phyloP scores from a whole-genome alignment of 2,329 filamentous ascomycete species.

The Alternaria sp. region DNA sequence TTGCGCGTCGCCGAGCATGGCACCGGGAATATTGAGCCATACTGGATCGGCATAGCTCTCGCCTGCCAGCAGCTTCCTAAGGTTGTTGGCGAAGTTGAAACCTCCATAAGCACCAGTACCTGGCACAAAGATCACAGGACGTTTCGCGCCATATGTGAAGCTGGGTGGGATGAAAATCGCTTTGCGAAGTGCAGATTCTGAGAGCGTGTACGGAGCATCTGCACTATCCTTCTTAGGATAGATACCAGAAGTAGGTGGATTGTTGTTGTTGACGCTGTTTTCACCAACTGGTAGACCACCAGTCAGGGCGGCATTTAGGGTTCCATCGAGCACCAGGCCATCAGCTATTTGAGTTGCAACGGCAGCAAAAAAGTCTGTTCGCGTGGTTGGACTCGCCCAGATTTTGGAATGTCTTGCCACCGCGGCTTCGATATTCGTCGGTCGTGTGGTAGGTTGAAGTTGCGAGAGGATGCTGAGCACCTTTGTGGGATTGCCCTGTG shows the following conservation, averaged over 20 bases:
- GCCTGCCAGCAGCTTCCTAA: conserved; percentile 57
- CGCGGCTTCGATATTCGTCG: conserved; percentile 25
- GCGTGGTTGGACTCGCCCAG: conserved; percentile 27
- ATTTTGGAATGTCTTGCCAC: conserved; percentile 17
- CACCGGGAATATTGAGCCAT: conserved; percentile 64
- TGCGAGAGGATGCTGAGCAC: conserved; percentile 23
- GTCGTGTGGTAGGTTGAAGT: conserved; percentile 24
- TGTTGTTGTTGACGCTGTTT: conserved; percentile 35
- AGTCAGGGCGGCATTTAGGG: conserved; percentile 20
- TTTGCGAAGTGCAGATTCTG: conserved; percentile 57
- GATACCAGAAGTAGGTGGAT: conserved; percentile 33
- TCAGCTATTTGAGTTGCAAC: conserved; percentile 33
- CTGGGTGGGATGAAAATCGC: conserved; percentile 61
- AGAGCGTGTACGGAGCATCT: conserved; percentile 60
- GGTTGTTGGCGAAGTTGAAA: conserved; percentile 56
- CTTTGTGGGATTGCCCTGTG: conserved; percentile 19
- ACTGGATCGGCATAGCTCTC: conserved; percentile 48
- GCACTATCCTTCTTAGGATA: conserved; percentile 50
- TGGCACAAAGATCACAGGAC: conserved; percentile 62
- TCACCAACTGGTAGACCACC: conserved; percentile 29
- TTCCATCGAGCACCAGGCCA: conserved; percentile 28
- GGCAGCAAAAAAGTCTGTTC: conserved; percentile 24
- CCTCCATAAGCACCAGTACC: conserved; percentile 62
- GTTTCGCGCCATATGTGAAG: conserved; percentile 56
- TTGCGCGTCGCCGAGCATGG: conserved; percentile 60